Base-by-base conservation (phyloP, 306 rosid genomes). In the Rosa rugosa region DNA sequence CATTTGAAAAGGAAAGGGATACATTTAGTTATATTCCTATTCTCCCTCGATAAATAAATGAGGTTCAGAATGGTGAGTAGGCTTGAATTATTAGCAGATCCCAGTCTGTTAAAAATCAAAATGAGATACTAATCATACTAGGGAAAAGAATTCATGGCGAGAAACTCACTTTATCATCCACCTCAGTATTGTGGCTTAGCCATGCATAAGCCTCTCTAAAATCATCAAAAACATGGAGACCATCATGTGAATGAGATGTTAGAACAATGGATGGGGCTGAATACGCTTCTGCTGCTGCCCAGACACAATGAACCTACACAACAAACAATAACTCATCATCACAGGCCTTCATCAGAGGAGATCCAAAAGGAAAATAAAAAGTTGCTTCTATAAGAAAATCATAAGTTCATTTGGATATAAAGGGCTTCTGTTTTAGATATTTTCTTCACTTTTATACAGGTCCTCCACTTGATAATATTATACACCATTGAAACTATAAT, bases 201-300 rank as follows among this genome's bases (percentile, higher is more conserved):
- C 99, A 96, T 76, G 92, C 97, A 82, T 96, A 96, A 69, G 98
- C 99, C 91, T 96, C 99, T 84, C 99, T 89, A 79, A 96, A 96
- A 86, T 96, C 99, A 79, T 96, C 99, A 84, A 96, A 96, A 78
- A 96, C 99, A 87, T 96, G 99, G 75, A 93, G 96, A 63, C 98
- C 99, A 72, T 91, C 98, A 47, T 84, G 82, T 41, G 98, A 83
- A 78, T 86, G 81, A 79, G 99, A 91, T 72, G 99, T 96, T 68
- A 96, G 92, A 85, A 96, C 99, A 76, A 93, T 96, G 79, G 99
- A 96, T 60, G 99, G 99, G 53, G 99, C 99, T 42, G 99, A 96
- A 89, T 96, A 96, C 78, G 99, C 99, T 84, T 96, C 99, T 76
- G 99, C 99, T 73, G 99, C 99, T 34, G 99, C 99, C 99, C 99